Evolutionary conservation across 2,329 filamentous ascomycete genomes (phyloP).

Genomic region (Juglanconis oblonga): DNA sequence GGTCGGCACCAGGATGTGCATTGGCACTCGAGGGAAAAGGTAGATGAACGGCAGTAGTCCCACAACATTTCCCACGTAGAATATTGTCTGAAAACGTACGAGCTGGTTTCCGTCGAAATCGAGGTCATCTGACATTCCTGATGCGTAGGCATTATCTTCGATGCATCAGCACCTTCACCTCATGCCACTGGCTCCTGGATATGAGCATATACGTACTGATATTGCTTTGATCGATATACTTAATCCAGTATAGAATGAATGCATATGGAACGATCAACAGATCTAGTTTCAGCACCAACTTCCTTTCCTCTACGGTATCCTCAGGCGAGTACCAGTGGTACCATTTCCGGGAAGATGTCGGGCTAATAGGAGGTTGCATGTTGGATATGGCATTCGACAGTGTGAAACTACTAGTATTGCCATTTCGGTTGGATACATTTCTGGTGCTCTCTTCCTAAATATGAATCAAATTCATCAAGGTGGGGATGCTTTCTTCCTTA

Average conservation of each 20-base stretch:
- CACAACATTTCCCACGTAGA: conserved; percentile 22
- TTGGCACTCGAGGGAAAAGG: conserved; percentile 25
- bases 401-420: no score
- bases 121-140: conserved; percentile 16
- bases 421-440: no score
- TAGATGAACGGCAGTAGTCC: conserved; percentile 26
- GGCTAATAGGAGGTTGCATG: no score
- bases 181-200: background rate
- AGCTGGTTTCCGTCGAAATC: conserved; percentile 17
- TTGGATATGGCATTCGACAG: no score
- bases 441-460: no score
- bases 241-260: conserved; percentile 22
- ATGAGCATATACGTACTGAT: conserved; percentile 12
- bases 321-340: conserved; percentile 22
- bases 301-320: conserved; percentile 20
- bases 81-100: conserved; percentile 25
- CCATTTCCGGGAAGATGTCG: conserved; percentile 8
- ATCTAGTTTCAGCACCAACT: conserved; percentile 21
- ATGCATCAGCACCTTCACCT: background rate
- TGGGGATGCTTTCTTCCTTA: no score
- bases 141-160: conserved; percentile 18
- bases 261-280: conserved; percentile 22
- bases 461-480: no score
- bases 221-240: conserved; percentile 23
- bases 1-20: conserved; percentile 25